phyloP scores from a whole-genome alignment of 2,329 filamentous ascomycete species.

The Fusarium newnesense region DNA sequence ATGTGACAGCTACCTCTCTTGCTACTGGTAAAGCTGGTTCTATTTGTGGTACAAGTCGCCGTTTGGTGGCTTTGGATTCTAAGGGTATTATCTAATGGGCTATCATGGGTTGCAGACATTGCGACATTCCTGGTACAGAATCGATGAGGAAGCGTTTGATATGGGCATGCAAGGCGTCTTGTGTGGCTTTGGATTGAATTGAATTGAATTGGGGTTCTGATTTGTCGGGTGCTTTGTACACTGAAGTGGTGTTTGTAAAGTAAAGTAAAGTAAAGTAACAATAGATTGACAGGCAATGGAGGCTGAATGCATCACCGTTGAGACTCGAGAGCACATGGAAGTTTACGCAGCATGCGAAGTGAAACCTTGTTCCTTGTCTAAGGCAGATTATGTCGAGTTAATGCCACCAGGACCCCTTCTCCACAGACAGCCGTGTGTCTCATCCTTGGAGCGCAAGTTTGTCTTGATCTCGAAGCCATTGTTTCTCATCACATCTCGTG shows the following conservation, averaged over 20 bases:
- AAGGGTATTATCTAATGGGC: slow-evolving; percentile 29
- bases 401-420: slow-evolving; percentile 1
- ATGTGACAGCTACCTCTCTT: slow-evolving; percentile 58
- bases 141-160: slow-evolving; percentile 12
- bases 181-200: slow-evolving; percentile 12
- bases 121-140: slow-evolving; percentile 42
- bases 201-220: slow-evolving; percentile 7
- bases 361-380: slow-evolving; percentile 23
- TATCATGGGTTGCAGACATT: slow-evolving; percentile 46
- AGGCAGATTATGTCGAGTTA: not conserved
- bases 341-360: slow-evolving; percentile 9
- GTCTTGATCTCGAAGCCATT: not conserved
- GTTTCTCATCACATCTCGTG: not conserved
- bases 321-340: not conserved
- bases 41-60: slow-evolving; percentile 44
- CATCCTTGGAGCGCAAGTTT: not conserved
- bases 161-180: slow-evolving; percentile 34
- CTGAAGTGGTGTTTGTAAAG: not conserved
- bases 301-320: slow-evolving; percentile 23
- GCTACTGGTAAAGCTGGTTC: slow-evolving; percentile 41
- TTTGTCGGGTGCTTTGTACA: not conserved
- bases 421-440: slow-evolving; percentile 8
- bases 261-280: slow-evolving; percentile 10
- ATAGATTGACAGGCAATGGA: not conserved
- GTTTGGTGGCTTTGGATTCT: slow-evolving; percentile 49